Evolutionary conservation across 805 yeast species (phyloP), one percentile per base, ranked within the genome.

Genomic region (Pichia heedii): DNA sequence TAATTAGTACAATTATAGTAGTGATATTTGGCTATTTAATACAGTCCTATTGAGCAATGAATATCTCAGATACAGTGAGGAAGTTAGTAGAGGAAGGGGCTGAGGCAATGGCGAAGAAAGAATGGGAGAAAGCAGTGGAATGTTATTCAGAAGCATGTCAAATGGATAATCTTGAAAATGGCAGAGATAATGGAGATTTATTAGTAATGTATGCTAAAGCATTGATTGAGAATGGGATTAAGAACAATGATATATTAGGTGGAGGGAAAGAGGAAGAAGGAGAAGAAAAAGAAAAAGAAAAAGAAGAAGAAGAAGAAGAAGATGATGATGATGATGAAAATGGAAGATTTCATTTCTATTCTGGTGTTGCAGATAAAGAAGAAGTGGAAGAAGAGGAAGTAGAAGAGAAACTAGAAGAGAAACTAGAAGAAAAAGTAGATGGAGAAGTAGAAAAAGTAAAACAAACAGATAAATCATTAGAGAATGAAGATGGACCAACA

Each of bases 151-250:
- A 78, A 44, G 88, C 93, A 1, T 86, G 95, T 57, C 81, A 74
- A 45, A 48, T 60, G 36, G 70, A 64, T 50, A 71, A 77, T 40
- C 63, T 64, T 12, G 69, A 68, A 33, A 64, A 70, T 20, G 78
- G 75, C n/a, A 73, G 74, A 37, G 95, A 87, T 50, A 74, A 75
- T 48, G 82, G 93, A 5, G 84, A 84, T 48, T 68, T 86, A 51
- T 66, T 88, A 54, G 77, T 73, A 50, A 61, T 83, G 34, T 88
- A 88, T 51, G 96, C 96, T 2, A 78, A 79, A 58, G 79, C 95
- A 0, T 62, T 89, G 32, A 88, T 81, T 63, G 83, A 80, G 49
- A 74, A 76, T 33, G 97, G 89, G 0, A 83, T 85, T 9, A 66
- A 76, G 18, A 81, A 75, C 37, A 78, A 87, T 2, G 89, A 82